phyloP scores from a whole-genome alignment of 805 yeast species.

The Lachancea cidri region DNA sequence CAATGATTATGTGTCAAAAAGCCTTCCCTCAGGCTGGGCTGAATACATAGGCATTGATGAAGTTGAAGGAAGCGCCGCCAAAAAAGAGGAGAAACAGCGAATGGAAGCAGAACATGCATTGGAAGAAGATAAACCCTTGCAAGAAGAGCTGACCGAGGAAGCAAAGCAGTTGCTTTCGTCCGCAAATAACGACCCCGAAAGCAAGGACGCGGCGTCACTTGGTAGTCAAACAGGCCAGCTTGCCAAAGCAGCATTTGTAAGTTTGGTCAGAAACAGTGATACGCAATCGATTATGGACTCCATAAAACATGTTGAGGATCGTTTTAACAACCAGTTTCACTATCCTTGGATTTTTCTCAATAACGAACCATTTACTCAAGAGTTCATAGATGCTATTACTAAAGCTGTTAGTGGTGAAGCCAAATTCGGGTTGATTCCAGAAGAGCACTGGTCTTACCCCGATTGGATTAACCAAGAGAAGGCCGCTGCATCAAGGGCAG shows the following conservation, averaged over 20 bases:
- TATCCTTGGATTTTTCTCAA: slow-evolving; percentile 94
- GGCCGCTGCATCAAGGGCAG: slow-evolving; percentile 58
- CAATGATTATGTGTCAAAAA: too few relatives aligned
- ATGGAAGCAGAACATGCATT: slow-evolving; percentile 3
- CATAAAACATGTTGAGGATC: slow-evolving; percentile 67
- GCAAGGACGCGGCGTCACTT: too few relatives aligned
- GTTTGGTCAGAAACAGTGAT: slow-evolving; percentile 69
- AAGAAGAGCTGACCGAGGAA: slow-evolving; percentile 2
- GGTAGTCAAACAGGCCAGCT: slow-evolving; percentile 15
- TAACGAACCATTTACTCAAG: slow-evolving; percentile 68
- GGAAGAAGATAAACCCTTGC: slow-evolving; percentile 2
- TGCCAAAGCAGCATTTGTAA: slow-evolving; percentile 37
- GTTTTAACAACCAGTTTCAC: slow-evolving; percentile 68
- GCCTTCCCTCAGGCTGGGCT: too few relatives aligned
- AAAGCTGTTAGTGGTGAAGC: slow-evolving; percentile 60
- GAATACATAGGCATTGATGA: too few relatives aligned
- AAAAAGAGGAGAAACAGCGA: slow-evolving; percentile 2
- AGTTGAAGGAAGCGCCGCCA: not conserved
- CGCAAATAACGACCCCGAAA: too few relatives aligned
- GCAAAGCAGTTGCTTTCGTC: too few relatives aligned
- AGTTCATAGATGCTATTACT: slow-evolving; percentile 53
- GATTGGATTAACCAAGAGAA: slow-evolving; percentile 66
- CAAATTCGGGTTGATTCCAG: slow-evolving; percentile 66
- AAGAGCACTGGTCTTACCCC: slow-evolving; percentile 86
- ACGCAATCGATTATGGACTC: slow-evolving; percentile 52